A percentile compares a stretch with the other conserved stretches of the same genome.
Evolutionary conservation across 768 basidiomycete species (phyloP).

Genomic region (Podaxis sp.): DNA sequence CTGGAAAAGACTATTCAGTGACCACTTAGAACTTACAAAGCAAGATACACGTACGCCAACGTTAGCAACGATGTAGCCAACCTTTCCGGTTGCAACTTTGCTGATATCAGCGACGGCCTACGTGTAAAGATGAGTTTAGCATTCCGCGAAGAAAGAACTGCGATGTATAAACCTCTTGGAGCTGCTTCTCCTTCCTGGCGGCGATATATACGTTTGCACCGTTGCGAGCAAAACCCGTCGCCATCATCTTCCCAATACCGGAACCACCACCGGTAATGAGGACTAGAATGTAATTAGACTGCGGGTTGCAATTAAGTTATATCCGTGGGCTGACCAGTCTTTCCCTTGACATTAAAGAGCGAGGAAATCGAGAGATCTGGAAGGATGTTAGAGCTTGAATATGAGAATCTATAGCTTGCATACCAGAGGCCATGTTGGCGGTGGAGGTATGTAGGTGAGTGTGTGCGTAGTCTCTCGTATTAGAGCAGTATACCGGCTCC

Average conservation of each 20-base stretch:
- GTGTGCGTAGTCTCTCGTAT: slow-evolving; percentile 4
- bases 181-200: slow-evolving; percentile 74
- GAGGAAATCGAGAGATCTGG: slow-evolving; percentile 51
- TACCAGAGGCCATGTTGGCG: slow-evolving; percentile 20
- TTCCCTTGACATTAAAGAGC: slow-evolving; percentile 38
- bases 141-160: background rate
- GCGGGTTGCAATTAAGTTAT: background rate
- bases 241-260: slow-evolving; percentile 85
- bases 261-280: slow-evolving; percentile 83
- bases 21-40: background rate
- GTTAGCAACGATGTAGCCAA: slow-evolving; percentile 74
- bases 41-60: slow-evolving; percentile 50
- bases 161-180: slow-evolving; percentile 55
- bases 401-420: slow-evolving; percentile 7
- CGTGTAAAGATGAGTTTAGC: background rate
- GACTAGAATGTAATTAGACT: slow-evolving; percentile 34
- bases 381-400: slow-evolving; percentile 3
- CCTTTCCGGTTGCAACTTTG: slow-evolving; percentile 54
- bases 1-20: slow-evolving; percentile 30
- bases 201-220: slow-evolving; percentile 91
- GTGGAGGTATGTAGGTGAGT: background rate
- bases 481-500: slow-evolving; percentile 15
- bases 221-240: slow-evolving; percentile 77
- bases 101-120: slow-evolving; percentile 61
- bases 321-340: slow-evolving; percentile 17